Base-by-base conservation (phyloP, 305 asterid genomes). In the Fraxinus velutina region DNA sequence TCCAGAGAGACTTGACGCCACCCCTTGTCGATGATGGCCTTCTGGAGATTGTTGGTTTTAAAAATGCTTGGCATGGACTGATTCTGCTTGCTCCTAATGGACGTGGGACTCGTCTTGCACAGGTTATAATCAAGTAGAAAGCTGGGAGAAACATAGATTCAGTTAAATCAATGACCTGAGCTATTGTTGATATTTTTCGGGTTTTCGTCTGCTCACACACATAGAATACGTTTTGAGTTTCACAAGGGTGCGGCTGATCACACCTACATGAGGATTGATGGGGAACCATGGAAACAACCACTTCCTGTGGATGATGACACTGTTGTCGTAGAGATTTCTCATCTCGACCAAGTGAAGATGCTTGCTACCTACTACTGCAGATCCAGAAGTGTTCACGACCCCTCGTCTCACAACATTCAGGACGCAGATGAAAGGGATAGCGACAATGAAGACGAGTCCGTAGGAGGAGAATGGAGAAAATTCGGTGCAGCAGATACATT, bases 271-370 rank as follows among this genome's bases (percentile, higher is more conserved):
- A 92, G 99, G 86, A 92, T 95, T 6, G 97, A 93, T 77, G 98
- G 98, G 17, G 97, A 95, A 77, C 97, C 99, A 75, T 95, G 99
- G 98, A 92, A 91, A 44, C 99, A 95, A 75, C 97, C 97, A 8
- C 97, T 92, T 75, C 99, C 97, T 0, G 68, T 47, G 3, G 90
- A 92, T 13, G 94, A 90, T 30, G 95, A 94, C 66, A 87, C 89
- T 0, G 98, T 92, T 4, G 89, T 91, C 0, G 90, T 95, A 47
- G 98, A 95, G 77, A 94, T 95, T 66, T 95, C 98, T 52, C 91
- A 91, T 83, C 92, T 82, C 66, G 89, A 91, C 72, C 96, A 93
- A 86, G 97, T 92, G 6, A 93, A 85, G 85, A 90, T 95, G 94
- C 97, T 95, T 5, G 97, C 97, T 9, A 85, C 89, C 19, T 84